Evolutionary conservation across 2,329 filamentous ascomycete species (phyloP).

Genomic region (Helicocarpus griseus): DNA sequence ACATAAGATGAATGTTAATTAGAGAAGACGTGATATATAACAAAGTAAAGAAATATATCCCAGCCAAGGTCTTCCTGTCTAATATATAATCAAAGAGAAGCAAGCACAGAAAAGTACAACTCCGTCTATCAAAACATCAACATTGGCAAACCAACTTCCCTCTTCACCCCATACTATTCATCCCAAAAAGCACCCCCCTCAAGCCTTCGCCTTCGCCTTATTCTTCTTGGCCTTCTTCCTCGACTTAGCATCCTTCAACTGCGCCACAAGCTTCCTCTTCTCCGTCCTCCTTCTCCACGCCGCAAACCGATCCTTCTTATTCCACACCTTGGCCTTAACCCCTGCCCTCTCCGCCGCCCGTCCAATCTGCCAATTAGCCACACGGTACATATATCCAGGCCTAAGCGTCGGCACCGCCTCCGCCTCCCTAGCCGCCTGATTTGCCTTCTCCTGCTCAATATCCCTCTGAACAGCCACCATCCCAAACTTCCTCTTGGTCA

Average conservation of each 20-base stretch:
- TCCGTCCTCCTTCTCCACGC: slow-evolving; percentile 54
- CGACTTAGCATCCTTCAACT: slow-evolving; percentile 45
- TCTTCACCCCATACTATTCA: neutral
- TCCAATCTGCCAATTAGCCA: slow-evolving; percentile 60
- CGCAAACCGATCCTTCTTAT: slow-evolving; percentile 51
- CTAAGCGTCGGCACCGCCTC: slow-evolving; percentile 27
- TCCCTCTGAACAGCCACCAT: slow-evolving; percentile 49
- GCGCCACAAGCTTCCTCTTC: slow-evolving; percentile 41
- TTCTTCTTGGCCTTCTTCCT: slow-evolving; percentile 32
- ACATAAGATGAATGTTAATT: too few relatives aligned
- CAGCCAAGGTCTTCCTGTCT: neutral
- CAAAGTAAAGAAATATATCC: neutral
- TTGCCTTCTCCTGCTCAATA: slow-evolving; percentile 9
- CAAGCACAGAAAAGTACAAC: neutral
- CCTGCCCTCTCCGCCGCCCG: slow-evolving; percentile 51
- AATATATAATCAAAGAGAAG: slow-evolving; percentile 1
- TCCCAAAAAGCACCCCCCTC: slow-evolving; percentile 14
- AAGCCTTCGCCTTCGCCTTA: slow-evolving; percentile 22
- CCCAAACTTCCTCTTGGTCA: slow-evolving; percentile 64
- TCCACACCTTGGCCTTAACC: slow-evolving; percentile 46
- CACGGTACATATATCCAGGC: slow-evolving; percentile 54
- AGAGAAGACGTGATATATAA: too few relatives aligned
- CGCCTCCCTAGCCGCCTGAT: slow-evolving; percentile 11
- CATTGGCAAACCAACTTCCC: neutral
- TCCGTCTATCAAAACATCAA: neutral